These are phyloP conservation scores for Penicillium manginii DNA, from an alignment of 495 filamentous ascomycete genomes.

Conservation along the genomic window DNA sequence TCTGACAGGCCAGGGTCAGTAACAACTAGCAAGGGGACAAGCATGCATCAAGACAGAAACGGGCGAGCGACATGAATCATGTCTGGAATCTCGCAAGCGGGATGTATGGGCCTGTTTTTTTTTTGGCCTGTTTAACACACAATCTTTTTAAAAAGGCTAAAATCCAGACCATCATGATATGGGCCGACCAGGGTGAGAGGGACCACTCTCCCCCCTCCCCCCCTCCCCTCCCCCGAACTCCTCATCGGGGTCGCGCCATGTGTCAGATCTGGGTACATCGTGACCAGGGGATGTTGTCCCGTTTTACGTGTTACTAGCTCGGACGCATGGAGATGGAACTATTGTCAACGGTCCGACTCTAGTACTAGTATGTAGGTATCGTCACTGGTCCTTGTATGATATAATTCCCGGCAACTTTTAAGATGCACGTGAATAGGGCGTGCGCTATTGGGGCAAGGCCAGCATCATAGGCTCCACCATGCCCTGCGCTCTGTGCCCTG, in stretches of 20 bases:
- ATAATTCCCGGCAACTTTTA: constrained; percentile 18
- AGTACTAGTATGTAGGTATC: neutral
- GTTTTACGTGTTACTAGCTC: constrained; percentile 11
- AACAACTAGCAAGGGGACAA: constrained; percentile 6
- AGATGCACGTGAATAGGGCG: constrained; percentile 21
- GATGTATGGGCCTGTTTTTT: neutral
- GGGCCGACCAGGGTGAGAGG: constrained; percentile 14
- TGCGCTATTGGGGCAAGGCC: neutral
- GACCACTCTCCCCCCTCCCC: neutral
- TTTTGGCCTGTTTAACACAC: neutral
- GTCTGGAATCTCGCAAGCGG: constrained; percentile 9
- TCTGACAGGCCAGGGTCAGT: neutral
- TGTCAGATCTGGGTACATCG: constrained; percentile 27
- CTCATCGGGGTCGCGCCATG: constrained; percentile 26
- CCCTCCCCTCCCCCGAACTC: constrained; percentile 19
- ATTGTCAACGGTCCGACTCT: constrained; percentile 22
- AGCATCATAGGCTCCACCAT: constrained; percentile 8
- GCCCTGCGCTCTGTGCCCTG: constrained; percentile 5
- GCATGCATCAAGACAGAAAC: constrained; percentile 19
- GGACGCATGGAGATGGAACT: constrained; percentile 13
- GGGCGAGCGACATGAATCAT: constrained; percentile 16
- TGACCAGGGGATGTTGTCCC: constrained; percentile 5
- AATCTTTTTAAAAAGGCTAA: neutral
- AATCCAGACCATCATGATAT: constrained; percentile 16
- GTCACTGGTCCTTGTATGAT: constrained; percentile 14